Conservation (phyloP, 2,329 filamentous ascomycete species). For the Claviceps purpurea region DNA sequence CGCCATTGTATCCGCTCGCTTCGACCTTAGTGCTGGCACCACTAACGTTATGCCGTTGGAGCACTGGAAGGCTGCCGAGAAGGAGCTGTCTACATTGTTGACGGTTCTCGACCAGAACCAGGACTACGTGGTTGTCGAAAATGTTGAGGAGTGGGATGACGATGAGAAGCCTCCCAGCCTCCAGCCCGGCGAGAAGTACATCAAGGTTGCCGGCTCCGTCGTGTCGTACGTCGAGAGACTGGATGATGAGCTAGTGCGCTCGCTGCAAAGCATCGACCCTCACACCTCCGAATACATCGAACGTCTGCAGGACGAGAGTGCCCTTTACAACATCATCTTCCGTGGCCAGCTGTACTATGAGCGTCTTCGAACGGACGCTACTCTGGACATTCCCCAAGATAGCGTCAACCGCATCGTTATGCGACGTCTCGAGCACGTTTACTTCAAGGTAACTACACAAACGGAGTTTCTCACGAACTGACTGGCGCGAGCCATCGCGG, state of each 20-base stretch:
- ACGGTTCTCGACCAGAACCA: slow-evolving; percentile 65
- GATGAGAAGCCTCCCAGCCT: slow-evolving; percentile 83
- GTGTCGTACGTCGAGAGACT: slow-evolving; percentile 91
- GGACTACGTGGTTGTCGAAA: slow-evolving; percentile 77
- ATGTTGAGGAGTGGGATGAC: slow-evolving; percentile 96
- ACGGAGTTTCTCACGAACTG: not conserved
- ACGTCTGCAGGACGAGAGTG: slow-evolving; percentile 76
- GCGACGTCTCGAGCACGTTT: slow-evolving; percentile 89
- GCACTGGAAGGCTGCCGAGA: slow-evolving; percentile 91
- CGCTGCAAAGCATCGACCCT: slow-evolving; percentile 93
- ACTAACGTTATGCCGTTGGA: slow-evolving; percentile 79
- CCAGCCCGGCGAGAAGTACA: slow-evolving; percentile 60
- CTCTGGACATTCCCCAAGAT: slow-evolving; percentile 67
- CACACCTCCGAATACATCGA: slow-evolving; percentile 99
- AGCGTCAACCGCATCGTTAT: slow-evolving; percentile 86
- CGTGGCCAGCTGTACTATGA: slow-evolving; percentile 83
- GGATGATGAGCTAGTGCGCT: slow-evolving; percentile 92
- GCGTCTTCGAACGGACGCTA: slow-evolving; percentile 54
- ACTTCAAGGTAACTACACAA: slow-evolving; percentile 71
- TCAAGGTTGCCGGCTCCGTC: slow-evolving; percentile 86
- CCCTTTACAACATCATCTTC: slow-evolving; percentile 85
- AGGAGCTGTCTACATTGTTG: slow-evolving; percentile 69
- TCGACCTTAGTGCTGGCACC: slow-evolving; percentile 75
- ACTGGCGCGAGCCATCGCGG: no score
- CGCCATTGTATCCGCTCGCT: slow-evolving; percentile 82